phyloP scores from a whole-genome alignment of 2,329 filamentous ascomycete species.

The Neurospora crassa region DNA sequence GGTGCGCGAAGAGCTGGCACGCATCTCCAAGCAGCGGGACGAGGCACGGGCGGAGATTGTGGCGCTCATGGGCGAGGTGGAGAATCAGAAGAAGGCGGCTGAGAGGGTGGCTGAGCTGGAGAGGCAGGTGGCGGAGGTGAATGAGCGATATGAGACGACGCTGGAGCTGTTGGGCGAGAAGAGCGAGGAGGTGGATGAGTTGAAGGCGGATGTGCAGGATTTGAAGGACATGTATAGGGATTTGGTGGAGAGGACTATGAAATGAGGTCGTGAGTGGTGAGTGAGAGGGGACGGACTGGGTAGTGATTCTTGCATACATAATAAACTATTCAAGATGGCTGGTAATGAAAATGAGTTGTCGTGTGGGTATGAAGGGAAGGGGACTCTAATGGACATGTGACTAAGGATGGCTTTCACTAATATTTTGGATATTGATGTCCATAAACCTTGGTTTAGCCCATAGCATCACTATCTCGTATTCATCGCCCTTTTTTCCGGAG shows the following conservation, averaged over 20 bases:
- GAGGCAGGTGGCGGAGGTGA: constrained; percentile 56
- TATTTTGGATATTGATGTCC: neutral
- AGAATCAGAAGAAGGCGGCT: constrained; percentile 54
- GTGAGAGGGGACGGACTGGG: neutral
- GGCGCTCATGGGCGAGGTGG: constrained; percentile 74
- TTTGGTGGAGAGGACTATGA: constrained; percentile 71
- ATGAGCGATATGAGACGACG: constrained; percentile 77
- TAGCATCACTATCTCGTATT: too few species aligned
- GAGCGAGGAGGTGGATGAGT: constrained; percentile 87
- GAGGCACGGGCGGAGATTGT: constrained; percentile 91
- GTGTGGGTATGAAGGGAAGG: neutral
- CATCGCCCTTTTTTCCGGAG: neutral
- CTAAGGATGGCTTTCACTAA: neutral
- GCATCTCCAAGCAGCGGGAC: constrained; percentile 78
- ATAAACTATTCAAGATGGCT: neutral
- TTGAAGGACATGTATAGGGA: constrained; percentile 96
- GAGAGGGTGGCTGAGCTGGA: constrained; percentile 56
- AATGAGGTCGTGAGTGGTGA: constrained; percentile 2
- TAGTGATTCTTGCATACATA: neutral
- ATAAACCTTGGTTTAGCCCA: neutral
- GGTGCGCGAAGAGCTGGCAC: constrained; percentile 72
- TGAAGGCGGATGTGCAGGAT: constrained; percentile 80
- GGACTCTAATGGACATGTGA: neutral
- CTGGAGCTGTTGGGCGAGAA: constrained; percentile 95
- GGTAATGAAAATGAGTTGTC: neutral